These are phyloP conservation scores for Heterobasidion parviporum DNA, from an alignment of 1,284 basidiomycete genomes.

Conservation along the genomic window DNA sequence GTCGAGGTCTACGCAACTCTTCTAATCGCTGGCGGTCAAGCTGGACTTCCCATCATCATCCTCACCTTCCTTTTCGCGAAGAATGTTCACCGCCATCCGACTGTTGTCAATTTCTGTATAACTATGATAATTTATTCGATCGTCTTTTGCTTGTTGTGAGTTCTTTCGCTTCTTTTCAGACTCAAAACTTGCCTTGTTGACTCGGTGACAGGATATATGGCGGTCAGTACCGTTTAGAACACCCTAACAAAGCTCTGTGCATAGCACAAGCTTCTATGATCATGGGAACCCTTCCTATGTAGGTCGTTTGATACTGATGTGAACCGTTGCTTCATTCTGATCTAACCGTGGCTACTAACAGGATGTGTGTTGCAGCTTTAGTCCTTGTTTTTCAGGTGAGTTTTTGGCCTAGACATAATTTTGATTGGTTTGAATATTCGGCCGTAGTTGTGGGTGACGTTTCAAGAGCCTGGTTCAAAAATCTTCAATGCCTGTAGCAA, in stretches of 20 bases:
- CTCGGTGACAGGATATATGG: constrained; percentile 26
- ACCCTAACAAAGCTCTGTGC: constrained; percentile 26
- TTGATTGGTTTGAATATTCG: not conserved
- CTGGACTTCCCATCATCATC: constrained; percentile 23
- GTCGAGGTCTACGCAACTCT: constrained; percentile 12
- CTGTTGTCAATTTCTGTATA: constrained; percentile 30
- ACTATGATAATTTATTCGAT: constrained; percentile 48
- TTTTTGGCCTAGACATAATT: not conserved
- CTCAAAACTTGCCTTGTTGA: not conserved
- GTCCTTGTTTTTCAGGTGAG: constrained; percentile 41
- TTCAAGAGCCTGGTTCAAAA: constrained; percentile 16
- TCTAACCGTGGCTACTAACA: constrained; percentile 14
- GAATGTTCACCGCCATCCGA: constrained; percentile 18
- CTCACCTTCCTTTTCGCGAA: constrained; percentile 20
- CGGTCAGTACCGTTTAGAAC: constrained; percentile 14
- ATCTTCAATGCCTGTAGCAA: constrained; percentile 7
- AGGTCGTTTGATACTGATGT: constrained; percentile 10
- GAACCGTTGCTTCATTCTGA: not conserved
- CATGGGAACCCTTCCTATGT: constrained; percentile 48
- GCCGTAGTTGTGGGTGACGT: constrained; percentile 31
- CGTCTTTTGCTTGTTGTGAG: constrained; percentile 42
- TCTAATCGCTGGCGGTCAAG: constrained; percentile 22
- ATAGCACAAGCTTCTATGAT: constrained; percentile 42
- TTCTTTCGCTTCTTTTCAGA: constrained; percentile 7
- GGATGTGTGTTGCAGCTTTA: constrained; percentile 39